A percentile compares a stretch with the other conserved stretches of the same genome.
Conservation (phyloP, 164 flowering plant genomes). For the Magnolia kwangsiensis region DNA sequence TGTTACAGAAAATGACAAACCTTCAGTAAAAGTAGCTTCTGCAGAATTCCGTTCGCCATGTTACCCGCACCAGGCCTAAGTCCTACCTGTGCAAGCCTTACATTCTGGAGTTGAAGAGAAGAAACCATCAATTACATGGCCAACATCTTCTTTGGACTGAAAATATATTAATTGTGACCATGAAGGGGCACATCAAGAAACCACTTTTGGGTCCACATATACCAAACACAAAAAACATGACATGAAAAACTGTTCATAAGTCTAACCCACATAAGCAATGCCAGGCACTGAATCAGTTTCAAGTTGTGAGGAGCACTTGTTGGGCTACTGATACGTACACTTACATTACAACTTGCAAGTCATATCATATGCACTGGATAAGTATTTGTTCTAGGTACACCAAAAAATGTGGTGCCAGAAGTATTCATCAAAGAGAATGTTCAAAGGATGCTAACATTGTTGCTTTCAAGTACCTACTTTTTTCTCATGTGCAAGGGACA, state of each 20-base stretch:
- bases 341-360: background rate
- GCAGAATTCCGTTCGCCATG: constrained; percentile 83
- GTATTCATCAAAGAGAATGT: background rate
- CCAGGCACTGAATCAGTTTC: background rate
- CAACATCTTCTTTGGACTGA: background rate
- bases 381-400: background rate
- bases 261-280: background rate
- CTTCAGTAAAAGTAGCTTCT: constrained; percentile 72
- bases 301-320: background rate
- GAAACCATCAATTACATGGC: background rate
- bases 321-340: background rate
- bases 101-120: constrained; percentile 51
- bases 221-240: background rate
- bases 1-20: constrained; percentile 26
- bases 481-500: background rate
- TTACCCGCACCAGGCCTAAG: constrained; percentile 95
- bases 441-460: background rate
- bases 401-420: background rate
- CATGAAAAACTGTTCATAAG: no score
- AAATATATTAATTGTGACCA: no score
- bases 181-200: background rate
- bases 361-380: background rate
- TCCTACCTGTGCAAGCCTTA: constrained; percentile 78
- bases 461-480: background rate
- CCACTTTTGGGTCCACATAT: background rate